Evolutionary conservation across 1,139 yeast species (phyloP).

Genomic region (Kluyveromyces sp.): DNA sequence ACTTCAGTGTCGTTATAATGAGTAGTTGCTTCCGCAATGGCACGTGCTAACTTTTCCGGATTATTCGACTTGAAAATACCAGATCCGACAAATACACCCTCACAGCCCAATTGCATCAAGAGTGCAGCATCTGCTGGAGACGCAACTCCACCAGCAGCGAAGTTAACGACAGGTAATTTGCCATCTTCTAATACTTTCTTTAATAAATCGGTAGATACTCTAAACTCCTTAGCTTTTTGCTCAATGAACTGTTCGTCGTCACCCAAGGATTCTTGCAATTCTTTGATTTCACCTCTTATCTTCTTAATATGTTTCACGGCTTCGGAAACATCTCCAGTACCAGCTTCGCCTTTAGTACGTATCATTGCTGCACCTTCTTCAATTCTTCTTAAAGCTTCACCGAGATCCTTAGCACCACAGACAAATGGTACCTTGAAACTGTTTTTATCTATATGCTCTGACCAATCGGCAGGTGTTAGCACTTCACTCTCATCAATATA

Average conservation of each 20-base stretch:
- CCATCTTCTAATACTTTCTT: conserved; percentile 48
- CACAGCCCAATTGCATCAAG: conserved; percentile 87
- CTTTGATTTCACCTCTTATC: conserved; percentile 46
- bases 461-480: conserved; percentile 72
- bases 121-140: conserved; percentile 87
- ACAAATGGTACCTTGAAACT: conserved; percentile 71
- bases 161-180: conserved; percentile 75
- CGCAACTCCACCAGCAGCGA: conserved; percentile 89
- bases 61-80: conserved; percentile 58
- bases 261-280: conserved; percentile 34
- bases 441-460: conserved; percentile 55
- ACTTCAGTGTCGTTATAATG: conserved; percentile 59
- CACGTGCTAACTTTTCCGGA: conserved; percentile 52
- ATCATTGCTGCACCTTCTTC: conserved; percentile 86
- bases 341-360: conserved; percentile 85
- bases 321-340: conserved; percentile 81
- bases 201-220: conserved; percentile 54
- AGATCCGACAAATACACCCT: conserved; percentile 87
- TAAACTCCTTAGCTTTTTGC: conserved; percentile 47
- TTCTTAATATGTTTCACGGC: conserved; percentile 72
- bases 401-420: conserved; percentile 79
- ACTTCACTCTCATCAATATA: conserved; percentile 84
- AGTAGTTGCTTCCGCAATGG: conserved; percentile 77
- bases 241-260: conserved; percentile 38
- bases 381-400: conserved; percentile 77